Base-by-base conservation (phyloP, 2,329 filamentous ascomycete species). In the Colletotrichum destructivum region DNA sequence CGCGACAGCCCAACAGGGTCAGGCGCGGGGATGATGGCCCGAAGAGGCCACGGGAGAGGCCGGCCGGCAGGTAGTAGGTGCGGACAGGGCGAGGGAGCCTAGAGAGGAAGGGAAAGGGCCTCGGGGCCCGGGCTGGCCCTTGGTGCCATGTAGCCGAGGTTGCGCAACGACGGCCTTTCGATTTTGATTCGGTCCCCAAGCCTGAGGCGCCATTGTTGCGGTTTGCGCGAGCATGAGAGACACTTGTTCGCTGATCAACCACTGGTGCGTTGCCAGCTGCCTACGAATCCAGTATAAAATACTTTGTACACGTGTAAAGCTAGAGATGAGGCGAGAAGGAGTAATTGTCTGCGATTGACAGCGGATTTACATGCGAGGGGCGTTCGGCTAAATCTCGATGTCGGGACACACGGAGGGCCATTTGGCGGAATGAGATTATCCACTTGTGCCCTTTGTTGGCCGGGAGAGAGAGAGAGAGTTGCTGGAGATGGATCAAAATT, bases 351-450 rank as follows among this genome's bases (percentile, higher is more conserved):
- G 65, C 65, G 65, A 63, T 69, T 67, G 69, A 47, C 38, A n/a
- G 51, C 15, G 35, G 16, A 38, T 38, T 35, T 23, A 15, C 35
- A 42, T 46, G 11, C 21, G 38, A 40, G 57, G 57, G 56, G 38
- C 44, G 23, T 9, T 21, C 16, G 46, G 46, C 23, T 49, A 63
- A 35, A 72, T 72, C 69, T 69, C 21, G 40, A 69, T 49, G 40
- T 60, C 54, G 66, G 59, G 26, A 59, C 63, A 69, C 44, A 55
- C 57, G 64, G 69, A 42, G 65, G 56, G 49, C n/a, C 42, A 23
- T 47, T 40, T 69, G 59, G 59, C 59, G 69, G 52, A 69, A 69
- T 72, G 65, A 72, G 31, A 49, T 59, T 64, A 64, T 49, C 69
- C 69, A 72, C 59, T 55, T 9, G 59, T 40, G 60, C 40, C 15